These are phyloP conservation scores for Choanephora cucurbitarum DNA, from an alignment of 371 early-diverging fungal species.

Conservation along the genomic window DNA sequence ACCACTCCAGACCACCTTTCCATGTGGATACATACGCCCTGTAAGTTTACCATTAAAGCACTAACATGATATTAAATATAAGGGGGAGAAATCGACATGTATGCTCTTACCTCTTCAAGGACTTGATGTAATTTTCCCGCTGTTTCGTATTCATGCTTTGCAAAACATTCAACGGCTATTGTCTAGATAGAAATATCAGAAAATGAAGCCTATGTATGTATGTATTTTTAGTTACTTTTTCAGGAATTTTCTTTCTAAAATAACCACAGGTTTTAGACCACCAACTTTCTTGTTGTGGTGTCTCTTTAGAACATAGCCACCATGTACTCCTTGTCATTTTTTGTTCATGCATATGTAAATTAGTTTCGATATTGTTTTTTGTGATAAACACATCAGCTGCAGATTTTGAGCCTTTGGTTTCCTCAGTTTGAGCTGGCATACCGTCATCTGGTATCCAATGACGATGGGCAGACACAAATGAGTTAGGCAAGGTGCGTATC, in stretches of 20 bases:
- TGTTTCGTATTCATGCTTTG: constrained; percentile 28
- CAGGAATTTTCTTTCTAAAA: constrained; percentile 12
- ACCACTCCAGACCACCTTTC: constrained; percentile 25
- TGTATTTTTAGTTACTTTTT: constrained; percentile 18
- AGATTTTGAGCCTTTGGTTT: constrained; percentile 18
- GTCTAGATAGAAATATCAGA: constrained; percentile 3
- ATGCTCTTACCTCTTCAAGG: constrained; percentile 27
- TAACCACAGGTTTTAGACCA: constrained; percentile 15
- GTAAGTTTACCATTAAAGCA: constrained; percentile 23
- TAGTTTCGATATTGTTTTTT: constrained; percentile 15
- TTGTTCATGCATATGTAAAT: background rate
- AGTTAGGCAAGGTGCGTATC: background rate
- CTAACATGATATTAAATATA: constrained; percentile 6
- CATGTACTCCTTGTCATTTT: constrained; percentile 10
- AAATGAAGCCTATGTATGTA: background rate
- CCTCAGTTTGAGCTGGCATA: constrained; percentile 17
- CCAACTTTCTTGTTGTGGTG: constrained; percentile 4
- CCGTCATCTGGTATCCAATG: constrained; percentile 25
- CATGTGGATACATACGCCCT: constrained; percentile 27
- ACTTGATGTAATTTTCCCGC: constrained; percentile 33
- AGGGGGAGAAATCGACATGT: background rate
- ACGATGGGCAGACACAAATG: constrained; percentile 1
- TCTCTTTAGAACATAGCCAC: constrained; percentile 15
- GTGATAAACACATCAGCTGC: constrained; percentile 24
- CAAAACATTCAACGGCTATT: constrained; percentile 19